Conservation (phyloP, 176 grass and related monocot genomes). For the Leersia perrieri region DNA sequence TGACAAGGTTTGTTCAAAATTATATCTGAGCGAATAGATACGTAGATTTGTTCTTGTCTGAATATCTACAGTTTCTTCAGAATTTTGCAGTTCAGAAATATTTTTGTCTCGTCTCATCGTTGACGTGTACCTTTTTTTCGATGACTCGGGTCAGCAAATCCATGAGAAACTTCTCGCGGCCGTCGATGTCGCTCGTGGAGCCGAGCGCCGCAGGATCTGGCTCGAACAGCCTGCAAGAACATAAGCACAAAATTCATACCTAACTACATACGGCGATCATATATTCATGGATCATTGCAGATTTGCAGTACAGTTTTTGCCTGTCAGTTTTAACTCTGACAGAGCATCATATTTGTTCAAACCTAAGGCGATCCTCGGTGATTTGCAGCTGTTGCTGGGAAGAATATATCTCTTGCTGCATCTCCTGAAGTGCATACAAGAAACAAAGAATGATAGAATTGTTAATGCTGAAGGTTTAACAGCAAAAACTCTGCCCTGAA, state of each 20-base stretch:
- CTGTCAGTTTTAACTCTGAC: neutral
- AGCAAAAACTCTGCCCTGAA: neutral
- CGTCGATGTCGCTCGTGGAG: constrained; percentile 40
- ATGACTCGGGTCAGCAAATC: constrained; percentile 44
- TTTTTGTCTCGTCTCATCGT: neutral
- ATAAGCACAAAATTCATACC: neutral
- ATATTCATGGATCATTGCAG: neutral
- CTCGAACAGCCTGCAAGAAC: constrained; percentile 38
- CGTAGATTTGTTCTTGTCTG: neutral
- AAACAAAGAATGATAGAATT: neutral
- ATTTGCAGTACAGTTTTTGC: neutral
- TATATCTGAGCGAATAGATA: neutral
- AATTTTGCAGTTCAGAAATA: neutral
- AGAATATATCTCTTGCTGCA: constrained; percentile 49
- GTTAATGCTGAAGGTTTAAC: neutral
- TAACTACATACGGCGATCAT: too few species aligned
- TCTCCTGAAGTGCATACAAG: constrained; percentile 33
- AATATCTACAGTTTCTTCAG: neutral
- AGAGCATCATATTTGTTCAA: neutral
- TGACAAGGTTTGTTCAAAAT: neutral
- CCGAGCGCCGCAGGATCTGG: constrained; percentile 34
- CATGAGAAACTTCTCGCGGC: constrained; percentile 49
- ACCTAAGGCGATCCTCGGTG: constrained; percentile 50
- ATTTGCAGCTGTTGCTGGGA: constrained; percentile 57
- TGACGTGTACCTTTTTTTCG: constrained; percentile 42